phyloP scores from a whole-genome alignment of 106 monocot genomes.

The Chionographis japonica region DNA sequence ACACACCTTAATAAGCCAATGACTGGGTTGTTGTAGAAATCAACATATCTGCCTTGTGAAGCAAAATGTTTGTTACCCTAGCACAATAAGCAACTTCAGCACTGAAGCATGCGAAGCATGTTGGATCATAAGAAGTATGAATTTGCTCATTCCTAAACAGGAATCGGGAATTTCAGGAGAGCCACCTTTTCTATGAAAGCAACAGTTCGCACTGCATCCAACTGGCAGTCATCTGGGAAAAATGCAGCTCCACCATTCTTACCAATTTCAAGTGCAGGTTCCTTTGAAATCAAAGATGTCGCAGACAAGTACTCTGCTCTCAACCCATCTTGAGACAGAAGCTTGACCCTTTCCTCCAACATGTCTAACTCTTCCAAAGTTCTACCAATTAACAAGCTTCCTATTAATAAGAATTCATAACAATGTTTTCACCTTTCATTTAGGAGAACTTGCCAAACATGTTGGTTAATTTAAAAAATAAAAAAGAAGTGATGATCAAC shows the following conservation, averaged over 20 bases:
- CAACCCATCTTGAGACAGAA: conserved; percentile 55
- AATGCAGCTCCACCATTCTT: conserved; percentile 59
- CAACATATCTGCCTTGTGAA: conserved; percentile 68
- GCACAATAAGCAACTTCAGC: conserved; percentile 6
- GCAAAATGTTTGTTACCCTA: conserved; percentile 59
- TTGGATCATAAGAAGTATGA: neutral
- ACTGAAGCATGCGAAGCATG: neutral
- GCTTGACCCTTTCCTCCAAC: conserved; percentile 53
- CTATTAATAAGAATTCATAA: conserved; percentile 35
- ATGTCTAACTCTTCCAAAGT: conserved; percentile 41
- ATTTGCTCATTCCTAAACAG: neutral
- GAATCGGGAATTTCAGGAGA: neutral
- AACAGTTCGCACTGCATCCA: conserved; percentile 68
- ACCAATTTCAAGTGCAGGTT: conserved; percentile 63
- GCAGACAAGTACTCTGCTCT: conserved; percentile 58
- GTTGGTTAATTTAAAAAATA: neutral
- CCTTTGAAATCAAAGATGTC: conserved; percentile 36
- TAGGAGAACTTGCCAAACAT: conserved; percentile 1
- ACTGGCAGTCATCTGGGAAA: conserved; percentile 74
- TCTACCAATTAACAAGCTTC: conserved; percentile 90
- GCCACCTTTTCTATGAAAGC: conserved; percentile 68
- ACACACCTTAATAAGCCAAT: conserved; percentile 54
- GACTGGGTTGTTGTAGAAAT: conserved; percentile 73
- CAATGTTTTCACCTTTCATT: neutral
- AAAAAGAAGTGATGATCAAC: neutral